phyloP scores from a whole-genome alignment of 208 protist genomes.

The Kentomonas sorsogonicus region DNA sequence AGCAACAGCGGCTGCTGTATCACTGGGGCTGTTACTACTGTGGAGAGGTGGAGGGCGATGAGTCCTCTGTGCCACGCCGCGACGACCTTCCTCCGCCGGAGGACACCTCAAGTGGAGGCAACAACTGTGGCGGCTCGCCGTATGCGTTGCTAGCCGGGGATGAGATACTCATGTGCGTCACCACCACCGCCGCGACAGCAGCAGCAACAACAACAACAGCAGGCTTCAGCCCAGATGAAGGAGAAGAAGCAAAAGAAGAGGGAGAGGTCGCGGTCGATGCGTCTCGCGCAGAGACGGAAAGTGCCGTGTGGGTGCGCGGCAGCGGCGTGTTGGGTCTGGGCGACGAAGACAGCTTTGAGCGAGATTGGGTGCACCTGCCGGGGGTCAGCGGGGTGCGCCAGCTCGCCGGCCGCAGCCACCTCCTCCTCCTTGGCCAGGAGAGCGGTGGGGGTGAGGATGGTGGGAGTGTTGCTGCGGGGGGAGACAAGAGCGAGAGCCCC shows the following conservation, averaged over 20 bases:
- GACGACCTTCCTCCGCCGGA: no score
- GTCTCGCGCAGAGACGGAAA: no score
- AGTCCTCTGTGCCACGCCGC: slow-evolving; percentile 48
- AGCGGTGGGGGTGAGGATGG: background rate
- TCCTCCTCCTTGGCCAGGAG: slow-evolving; percentile 25
- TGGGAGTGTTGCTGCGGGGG: background rate
- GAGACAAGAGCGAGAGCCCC: background rate
- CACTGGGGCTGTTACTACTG: slow-evolving; percentile 89
- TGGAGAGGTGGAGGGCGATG: slow-evolving; percentile 49
- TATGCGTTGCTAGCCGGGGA: slow-evolving; percentile 50
- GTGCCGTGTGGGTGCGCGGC: no score
- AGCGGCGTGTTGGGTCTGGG: background rate
- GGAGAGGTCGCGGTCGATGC: no score
- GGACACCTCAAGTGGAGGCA: no score
- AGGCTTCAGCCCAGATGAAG: no score
- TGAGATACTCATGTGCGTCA: slow-evolving; percentile 48
- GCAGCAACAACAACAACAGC: no score
- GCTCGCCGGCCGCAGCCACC: slow-evolving; percentile 54
- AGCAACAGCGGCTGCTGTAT: slow-evolving; percentile 11
- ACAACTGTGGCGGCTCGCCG: background rate
- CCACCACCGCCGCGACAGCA: background rate
- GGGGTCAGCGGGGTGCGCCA: slow-evolving; percentile 2
- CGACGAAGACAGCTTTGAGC: slow-evolving; percentile 26
- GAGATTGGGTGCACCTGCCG: slow-evolving; percentile 5
- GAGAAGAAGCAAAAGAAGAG: no score